phyloP scores from a whole-genome alignment of 1,139 yeast species.

The Yamadazyma diospyri region DNA sequence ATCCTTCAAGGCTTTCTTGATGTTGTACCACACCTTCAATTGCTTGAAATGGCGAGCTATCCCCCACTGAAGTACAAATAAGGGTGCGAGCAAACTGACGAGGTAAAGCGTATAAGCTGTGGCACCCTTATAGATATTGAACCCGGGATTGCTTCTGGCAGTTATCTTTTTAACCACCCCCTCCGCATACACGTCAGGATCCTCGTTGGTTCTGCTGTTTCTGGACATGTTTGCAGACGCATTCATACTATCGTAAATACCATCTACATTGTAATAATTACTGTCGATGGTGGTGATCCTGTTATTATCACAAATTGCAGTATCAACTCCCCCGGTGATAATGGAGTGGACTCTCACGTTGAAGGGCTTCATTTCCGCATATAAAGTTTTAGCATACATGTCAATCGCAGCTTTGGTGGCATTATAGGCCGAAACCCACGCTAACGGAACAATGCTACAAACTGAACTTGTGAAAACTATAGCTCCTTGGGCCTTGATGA shows the following conservation, averaged over 20 bases:
- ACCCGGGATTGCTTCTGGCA: conserved; percentile 20
- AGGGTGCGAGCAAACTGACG: conserved; percentile 23
- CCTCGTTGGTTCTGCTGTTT: conserved; percentile 15
- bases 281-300: conserved; percentile 2
- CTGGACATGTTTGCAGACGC: conserved; percentile 27
- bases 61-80: conserved; percentile 26
- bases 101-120: conserved; percentile 20
- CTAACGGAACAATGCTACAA: conserved; percentile 32
- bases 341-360: conserved; percentile 32
- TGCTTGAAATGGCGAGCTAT: conserved; percentile 31
- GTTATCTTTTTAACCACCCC: conserved; percentile 24
- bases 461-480: conserved; percentile 39
- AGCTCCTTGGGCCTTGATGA: conserved; percentile 32
- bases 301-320: conserved; percentile 23
- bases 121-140: conserved; percentile 31
- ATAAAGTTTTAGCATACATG: conserved; percentile 15
- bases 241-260: conserved; percentile 24
- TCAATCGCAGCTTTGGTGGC: conserved; percentile 27
- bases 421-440: conserved; percentile 32
- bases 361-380: conserved; percentile 24
- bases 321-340: conserved; percentile 40
- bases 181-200: conserved; percentile 29
- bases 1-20: conserved; percentile 8
- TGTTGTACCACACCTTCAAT: conserved; percentile 19
- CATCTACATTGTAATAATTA: conserved; percentile 28